Evolutionary conservation across 306 rosid genomes (phyloP).

Genomic region (Prunus armeniaca): DNA sequence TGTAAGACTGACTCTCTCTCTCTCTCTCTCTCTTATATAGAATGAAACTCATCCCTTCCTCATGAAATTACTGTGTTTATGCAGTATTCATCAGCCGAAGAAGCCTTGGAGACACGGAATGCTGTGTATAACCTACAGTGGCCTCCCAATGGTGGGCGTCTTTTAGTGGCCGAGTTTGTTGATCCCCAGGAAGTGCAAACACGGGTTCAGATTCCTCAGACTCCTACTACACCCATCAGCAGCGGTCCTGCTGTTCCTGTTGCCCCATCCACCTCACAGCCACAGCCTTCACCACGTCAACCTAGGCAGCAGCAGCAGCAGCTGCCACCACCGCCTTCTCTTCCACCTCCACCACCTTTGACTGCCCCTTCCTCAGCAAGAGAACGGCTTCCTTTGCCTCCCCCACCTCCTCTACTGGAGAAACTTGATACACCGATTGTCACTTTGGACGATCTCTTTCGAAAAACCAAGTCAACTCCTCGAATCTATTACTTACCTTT

Average conservation of each 20-base stretch:
- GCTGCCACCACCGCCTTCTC: slow-evolving; percentile 33
- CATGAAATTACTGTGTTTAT: slow-evolving; percentile 20
- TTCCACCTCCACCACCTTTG: slow-evolving; percentile 55
- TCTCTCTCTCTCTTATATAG: background rate
- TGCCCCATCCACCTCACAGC: slow-evolving; percentile 31
- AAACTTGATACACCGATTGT: slow-evolving; percentile 76
- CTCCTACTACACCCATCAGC: slow-evolving; percentile 48
- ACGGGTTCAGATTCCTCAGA: slow-evolving; percentile 59
- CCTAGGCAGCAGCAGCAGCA: slow-evolving; percentile 34
- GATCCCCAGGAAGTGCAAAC: slow-evolving; percentile 83
- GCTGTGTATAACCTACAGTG: slow-evolving; percentile 91
- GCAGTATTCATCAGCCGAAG: slow-evolving; percentile 79
- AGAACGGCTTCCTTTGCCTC: slow-evolving; percentile 75
- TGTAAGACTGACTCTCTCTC: slow-evolving; percentile 50
- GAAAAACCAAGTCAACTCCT: slow-evolving; percentile 87
- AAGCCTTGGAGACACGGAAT: slow-evolving; percentile 83
- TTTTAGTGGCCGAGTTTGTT: slow-evolving; percentile 74
- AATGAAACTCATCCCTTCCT: background rate
- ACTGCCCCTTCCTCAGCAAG: slow-evolving; percentile 55
- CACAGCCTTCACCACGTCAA: slow-evolving; percentile 42
- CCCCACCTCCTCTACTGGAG: slow-evolving; percentile 70
- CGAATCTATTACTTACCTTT: slow-evolving; percentile 90
- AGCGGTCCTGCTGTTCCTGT: slow-evolving; percentile 46
- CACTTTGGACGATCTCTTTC: slow-evolving; percentile 89
- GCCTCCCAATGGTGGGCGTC: slow-evolving; percentile 98